Evolutionary conservation across 345 rosid species (phyloP).

Genomic region (Stellera chamaejasme): DNA sequence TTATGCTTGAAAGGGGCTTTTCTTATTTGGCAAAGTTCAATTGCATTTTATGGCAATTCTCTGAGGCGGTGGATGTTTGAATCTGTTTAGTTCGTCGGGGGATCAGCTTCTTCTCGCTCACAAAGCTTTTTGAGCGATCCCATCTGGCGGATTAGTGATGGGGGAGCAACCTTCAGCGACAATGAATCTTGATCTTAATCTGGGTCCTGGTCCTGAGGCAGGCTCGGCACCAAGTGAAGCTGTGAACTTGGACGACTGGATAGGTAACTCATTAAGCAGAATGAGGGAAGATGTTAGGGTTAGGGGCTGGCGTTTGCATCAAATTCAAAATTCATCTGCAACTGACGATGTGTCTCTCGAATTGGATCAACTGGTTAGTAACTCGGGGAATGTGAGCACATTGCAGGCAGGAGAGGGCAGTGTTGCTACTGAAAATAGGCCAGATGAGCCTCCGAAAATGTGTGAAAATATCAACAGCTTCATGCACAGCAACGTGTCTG

Average conservation of each 20-base stretch:
- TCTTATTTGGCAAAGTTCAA: too few species aligned
- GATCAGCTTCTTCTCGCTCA: too few species aligned
- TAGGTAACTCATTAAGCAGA: constrained; percentile 39
- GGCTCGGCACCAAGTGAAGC: constrained; percentile 31
- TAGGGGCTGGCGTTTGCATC: constrained; percentile 54
- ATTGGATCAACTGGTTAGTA: constrained; percentile 42
- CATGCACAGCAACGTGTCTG: constrained; percentile 35
- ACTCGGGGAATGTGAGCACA: constrained; percentile 29
- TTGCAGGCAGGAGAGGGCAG: constrained; percentile 86
- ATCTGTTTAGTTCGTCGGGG: too few species aligned
- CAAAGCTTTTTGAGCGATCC: too few species aligned
- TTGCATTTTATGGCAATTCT: too few species aligned
- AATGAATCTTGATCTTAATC: constrained; percentile 90
- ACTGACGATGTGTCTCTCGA: constrained; percentile 45
- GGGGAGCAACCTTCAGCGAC: constrained; percentile 64
- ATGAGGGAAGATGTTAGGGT: constrained; percentile 51
- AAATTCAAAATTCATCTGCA: constrained; percentile 33
- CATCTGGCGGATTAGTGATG: constrained; percentile 29
- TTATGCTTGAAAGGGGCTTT: too few species aligned
- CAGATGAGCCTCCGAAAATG: constrained; percentile 41
- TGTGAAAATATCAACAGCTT: constrained; percentile 58
- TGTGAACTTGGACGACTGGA: constrained; percentile 57
- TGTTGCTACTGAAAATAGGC: constrained; percentile 57
- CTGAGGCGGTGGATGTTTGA: too few species aligned
- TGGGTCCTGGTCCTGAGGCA: constrained; percentile 72